A percentile compares a stretch with the other conserved stretches of the same genome.
Conservation (phyloP, 2,329 filamentous ascomycete species). For the Hysterium pulicare region DNA sequence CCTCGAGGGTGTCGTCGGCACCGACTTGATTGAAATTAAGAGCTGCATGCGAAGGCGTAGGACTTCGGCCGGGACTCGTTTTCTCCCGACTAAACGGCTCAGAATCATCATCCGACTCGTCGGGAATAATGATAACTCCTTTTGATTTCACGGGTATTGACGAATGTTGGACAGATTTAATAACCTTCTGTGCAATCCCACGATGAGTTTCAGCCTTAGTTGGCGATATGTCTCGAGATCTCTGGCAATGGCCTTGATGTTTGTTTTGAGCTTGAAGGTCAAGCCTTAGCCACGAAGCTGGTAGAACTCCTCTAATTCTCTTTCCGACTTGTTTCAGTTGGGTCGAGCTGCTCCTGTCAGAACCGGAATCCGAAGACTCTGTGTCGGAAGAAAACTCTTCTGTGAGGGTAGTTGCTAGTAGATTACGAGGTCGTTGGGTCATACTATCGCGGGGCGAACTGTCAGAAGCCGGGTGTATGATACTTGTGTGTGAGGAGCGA, state of each 20-base stretch:
- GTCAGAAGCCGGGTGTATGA: constrained; percentile 5
- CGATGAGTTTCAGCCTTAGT: constrained; percentile 26
- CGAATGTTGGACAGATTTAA: too few species aligned
- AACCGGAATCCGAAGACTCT: constrained; percentile 20
- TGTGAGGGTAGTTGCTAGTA: constrained; percentile 1
- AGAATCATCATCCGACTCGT: constrained; percentile 30
- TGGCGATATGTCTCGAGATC: constrained; percentile 14
- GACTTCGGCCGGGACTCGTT: too few species aligned
- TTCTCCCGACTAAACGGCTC: too few species aligned
- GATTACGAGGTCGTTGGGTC: neutral
- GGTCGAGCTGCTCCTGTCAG: constrained; percentile 29
- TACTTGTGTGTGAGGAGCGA: neutral
- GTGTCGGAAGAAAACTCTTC: constrained; percentile 19
- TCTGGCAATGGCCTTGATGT: constrained; percentile 10
- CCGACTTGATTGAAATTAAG: neutral
- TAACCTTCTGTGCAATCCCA: constrained; percentile 31
- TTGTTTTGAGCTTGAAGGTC: constrained; percentile 38
- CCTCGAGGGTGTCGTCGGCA: constrained; percentile 26
- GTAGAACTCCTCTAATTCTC: constrained; percentile 48
- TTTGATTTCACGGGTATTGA: too few species aligned
- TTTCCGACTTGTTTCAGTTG: constrained; percentile 34
- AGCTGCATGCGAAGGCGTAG: neutral
- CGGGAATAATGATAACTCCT: constrained; percentile 28
- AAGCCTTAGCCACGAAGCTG: constrained; percentile 49
- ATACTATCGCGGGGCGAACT: constrained; percentile 3